These are phyloP conservation scores for Polychaeton citri DNA, from an alignment of 2,329 filamentous ascomycete species.

Conservation along the genomic window DNA sequence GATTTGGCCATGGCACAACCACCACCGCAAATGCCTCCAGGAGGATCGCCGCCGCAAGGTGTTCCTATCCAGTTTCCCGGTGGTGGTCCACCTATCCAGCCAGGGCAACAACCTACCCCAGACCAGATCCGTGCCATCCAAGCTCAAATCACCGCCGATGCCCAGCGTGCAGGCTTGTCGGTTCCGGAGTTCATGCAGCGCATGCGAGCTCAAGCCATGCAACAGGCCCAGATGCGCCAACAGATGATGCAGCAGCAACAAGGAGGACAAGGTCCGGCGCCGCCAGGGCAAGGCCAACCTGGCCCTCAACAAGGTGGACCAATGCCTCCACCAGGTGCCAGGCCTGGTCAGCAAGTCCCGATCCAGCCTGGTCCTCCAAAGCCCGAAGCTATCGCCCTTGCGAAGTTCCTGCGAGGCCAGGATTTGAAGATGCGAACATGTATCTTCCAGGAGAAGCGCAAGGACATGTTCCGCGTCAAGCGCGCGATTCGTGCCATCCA, in stretches of 20 bases:
- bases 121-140: slow-evolving; percentile 81
- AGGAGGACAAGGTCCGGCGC: slow-evolving; percentile 19
- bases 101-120: slow-evolving; percentile 50
- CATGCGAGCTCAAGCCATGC: slow-evolving; percentile 40
- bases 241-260: slow-evolving; percentile 26
- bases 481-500: slow-evolving; percentile 82
- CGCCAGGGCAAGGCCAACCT: slow-evolving; percentile 19
- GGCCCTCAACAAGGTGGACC: slow-evolving; percentile 25
- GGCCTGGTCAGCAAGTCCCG: slow-evolving; percentile 45
- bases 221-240: slow-evolving; percentile 40
- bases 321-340: slow-evolving; percentile 26
- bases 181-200: slow-evolving; percentile 66
- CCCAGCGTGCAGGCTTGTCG: slow-evolving; percentile 70
- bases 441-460: slow-evolving; percentile 89
- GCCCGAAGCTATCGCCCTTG: slow-evolving; percentile 75
- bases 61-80: neutral
- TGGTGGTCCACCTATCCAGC: slow-evolving; percentile 11
- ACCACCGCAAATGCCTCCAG: neutral
- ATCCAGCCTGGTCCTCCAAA: slow-evolving; percentile 72
- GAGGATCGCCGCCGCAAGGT: slow-evolving; percentile 1
- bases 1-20: slow-evolving; percentile 9
- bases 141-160: slow-evolving; percentile 67
- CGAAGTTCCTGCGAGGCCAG: slow-evolving; percentile 72
- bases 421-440: slow-evolving; percentile 80
- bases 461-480: slow-evolving; percentile 98